These are phyloP conservation scores for Lunasporangiospora selenospora DNA, from an alignment of 192 early-diverging fungal species.

Conservation along the genomic window DNA sequence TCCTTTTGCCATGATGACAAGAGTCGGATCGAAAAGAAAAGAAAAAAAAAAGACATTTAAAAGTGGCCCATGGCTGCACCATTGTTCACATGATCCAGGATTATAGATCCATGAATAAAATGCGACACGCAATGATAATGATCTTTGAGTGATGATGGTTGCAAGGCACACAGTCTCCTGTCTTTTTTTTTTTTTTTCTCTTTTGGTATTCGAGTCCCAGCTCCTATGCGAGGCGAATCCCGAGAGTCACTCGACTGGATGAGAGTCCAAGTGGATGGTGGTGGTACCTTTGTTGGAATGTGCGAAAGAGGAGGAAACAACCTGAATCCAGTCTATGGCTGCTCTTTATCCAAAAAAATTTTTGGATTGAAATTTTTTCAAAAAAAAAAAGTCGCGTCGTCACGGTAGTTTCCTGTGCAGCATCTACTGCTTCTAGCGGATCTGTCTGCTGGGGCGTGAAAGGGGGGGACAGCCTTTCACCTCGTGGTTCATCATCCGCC, in stretches of 20 bases:
- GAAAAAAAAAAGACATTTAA: neutral
- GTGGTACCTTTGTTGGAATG: slow-evolving; percentile 46
- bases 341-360: slow-evolving; percentile 14
- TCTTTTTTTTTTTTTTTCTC: neutral
- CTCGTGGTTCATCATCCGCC: too few species aligned
- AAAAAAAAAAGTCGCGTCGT: too few species aligned
- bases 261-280: slow-evolving; percentile 2
- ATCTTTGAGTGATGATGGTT: neutral
- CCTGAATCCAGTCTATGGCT: neutral
- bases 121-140: neutral
- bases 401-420: too few species aligned
- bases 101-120: neutral
- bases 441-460: too few species aligned
- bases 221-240: neutral
- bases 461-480: too few species aligned
- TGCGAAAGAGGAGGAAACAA: slow-evolving; percentile 43
- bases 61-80: too few species aligned
- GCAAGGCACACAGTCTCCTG: neutral
- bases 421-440: too few species aligned
- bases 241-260: neutral
- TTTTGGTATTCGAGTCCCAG: neutral
- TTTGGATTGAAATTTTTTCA: too few species aligned
- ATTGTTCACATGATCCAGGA: too few species aligned
- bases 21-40: slow-evolving; percentile 6
- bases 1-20: too few species aligned